Conservation (phyloP, 2,329 filamentous ascomycete species). For the Proliferodiscus dingleyae region DNA sequence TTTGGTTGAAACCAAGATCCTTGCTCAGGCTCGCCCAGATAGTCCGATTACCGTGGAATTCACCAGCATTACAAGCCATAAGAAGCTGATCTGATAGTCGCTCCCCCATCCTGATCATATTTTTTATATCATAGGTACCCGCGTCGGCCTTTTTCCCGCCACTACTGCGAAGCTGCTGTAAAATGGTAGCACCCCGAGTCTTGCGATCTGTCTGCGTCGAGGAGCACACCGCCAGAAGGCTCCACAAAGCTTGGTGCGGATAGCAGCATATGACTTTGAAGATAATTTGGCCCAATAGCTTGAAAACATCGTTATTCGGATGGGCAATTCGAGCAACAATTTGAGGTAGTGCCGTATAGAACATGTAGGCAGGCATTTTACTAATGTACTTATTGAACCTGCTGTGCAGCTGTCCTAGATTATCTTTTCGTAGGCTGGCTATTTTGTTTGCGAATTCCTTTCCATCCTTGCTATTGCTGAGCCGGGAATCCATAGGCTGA, state of each 20-base stretch:
- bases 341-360: constrained; percentile 81
- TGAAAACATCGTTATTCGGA: constrained; percentile 71
- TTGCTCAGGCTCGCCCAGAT: constrained; percentile 68
- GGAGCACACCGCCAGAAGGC: constrained; percentile 79
- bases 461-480: constrained; percentile 34
- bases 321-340: constrained; percentile 95
- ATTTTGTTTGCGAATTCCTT: constrained; percentile 48
- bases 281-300: constrained; percentile 73
- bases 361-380: constrained; percentile 68
- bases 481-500: constrained; percentile 48
- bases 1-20: constrained; percentile 80
- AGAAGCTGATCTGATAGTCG: constrained; percentile 79
- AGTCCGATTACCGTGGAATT: constrained; percentile 63
- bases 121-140: constrained; percentile 56
- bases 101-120: constrained; percentile 72
- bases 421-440: constrained; percentile 53
- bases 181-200: constrained; percentile 46
- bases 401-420: constrained; percentile 64
- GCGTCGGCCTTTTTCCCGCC: constrained; percentile 48
- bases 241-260: constrained; percentile 90
- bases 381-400: constrained; percentile 76
- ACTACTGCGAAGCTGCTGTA: constrained; percentile 42
- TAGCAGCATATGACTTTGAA: constrained; percentile 80
- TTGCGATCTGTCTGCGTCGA: constrained; percentile 68
- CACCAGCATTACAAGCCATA: constrained; percentile 70